These are phyloP conservation scores for Aspergillus pseudoviridinutans DNA, from an alignment of 2,329 filamentous ascomycete species.

Conservation along the genomic window DNA sequence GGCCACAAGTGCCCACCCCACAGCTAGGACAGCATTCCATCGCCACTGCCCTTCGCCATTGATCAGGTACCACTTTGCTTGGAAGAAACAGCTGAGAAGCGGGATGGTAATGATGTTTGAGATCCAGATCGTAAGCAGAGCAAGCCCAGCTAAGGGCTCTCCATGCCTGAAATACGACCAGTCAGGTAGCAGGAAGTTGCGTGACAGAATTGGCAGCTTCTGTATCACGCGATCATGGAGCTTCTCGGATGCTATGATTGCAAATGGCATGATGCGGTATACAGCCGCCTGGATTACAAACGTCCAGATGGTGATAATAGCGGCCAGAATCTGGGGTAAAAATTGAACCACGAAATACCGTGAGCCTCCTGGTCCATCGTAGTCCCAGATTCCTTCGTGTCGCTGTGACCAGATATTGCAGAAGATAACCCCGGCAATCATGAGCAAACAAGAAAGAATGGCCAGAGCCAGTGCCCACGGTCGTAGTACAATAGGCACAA, in stretches of 20 bases:
- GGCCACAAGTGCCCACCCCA: constrained; percentile 72
- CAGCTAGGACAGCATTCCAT: constrained; percentile 74
- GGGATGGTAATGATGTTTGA: constrained; percentile 71
- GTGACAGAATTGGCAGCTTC: constrained; percentile 56
- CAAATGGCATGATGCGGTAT: constrained; percentile 74
- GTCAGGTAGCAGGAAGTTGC: constrained; percentile 64
- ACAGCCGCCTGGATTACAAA: constrained; percentile 70
- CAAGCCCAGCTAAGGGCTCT: constrained; percentile 62
- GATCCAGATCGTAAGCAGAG: constrained; percentile 70
- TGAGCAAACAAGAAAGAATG: constrained; percentile 60
- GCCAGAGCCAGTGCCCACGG: constrained; percentile 60
- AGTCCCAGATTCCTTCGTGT: constrained; percentile 64
- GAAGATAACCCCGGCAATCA: constrained; percentile 69
- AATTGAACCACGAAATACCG: constrained; percentile 85
- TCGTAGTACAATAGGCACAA: constrained; percentile 68
- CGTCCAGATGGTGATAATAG: constrained; percentile 69
- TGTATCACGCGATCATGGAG: constrained; percentile 60
- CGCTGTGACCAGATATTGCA: constrained; percentile 64
- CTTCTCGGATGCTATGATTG: constrained; percentile 66
- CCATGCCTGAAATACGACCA: constrained; percentile 66
- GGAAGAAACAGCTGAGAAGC: constrained; percentile 73
- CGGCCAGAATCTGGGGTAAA: constrained; percentile 72
- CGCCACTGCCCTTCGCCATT: constrained; percentile 60
- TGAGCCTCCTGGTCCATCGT: constrained; percentile 64
- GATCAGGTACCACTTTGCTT: constrained; percentile 59